A percentile compares a stretch with the other conserved stretches of the same genome.
These are phyloP conservation scores for Penicillium fuscoglaucum DNA, from an alignment of 2,329 filamentous ascomycete species.

Conservation along the genomic window DNA sequence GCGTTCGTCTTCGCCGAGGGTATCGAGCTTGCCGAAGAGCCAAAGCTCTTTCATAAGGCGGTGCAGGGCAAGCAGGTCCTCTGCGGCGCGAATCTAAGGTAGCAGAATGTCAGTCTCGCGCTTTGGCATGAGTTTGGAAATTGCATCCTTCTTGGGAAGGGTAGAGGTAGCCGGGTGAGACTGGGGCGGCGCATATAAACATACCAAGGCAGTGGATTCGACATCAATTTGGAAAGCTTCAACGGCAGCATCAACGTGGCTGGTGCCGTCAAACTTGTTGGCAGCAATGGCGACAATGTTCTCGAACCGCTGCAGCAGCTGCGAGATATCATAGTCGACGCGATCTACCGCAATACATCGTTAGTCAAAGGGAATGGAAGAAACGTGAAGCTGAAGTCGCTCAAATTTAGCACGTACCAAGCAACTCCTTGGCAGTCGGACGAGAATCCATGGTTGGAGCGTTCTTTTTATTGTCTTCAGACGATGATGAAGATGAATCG, in stretches of 20 bases:
- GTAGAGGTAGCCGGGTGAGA: no score
- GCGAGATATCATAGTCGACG: slow-evolving; percentile 47
- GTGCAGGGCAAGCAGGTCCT: slow-evolving; percentile 62
- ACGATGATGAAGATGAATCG: neutral
- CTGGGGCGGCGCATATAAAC: slow-evolving; percentile 15
- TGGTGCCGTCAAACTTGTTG: slow-evolving; percentile 43
- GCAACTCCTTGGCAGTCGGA: slow-evolving; percentile 30
- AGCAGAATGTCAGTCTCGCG: neutral
- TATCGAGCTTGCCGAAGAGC: slow-evolving; percentile 65
- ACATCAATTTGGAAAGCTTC: slow-evolving; percentile 60
- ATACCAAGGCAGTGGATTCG: slow-evolving; percentile 59
- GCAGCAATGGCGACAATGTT: slow-evolving; percentile 56
- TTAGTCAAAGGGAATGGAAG: neutral
- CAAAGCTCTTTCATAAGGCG: slow-evolving; percentile 66
- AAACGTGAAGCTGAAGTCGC: neutral
- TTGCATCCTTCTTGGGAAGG: neutral
- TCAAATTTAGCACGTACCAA: slow-evolving; percentile 22
- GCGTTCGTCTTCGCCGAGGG: slow-evolving; percentile 48
- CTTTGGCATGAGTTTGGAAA: neutral
- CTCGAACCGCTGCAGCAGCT: slow-evolving; percentile 55
- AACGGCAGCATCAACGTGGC: slow-evolving; percentile 57
- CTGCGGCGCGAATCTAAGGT: slow-evolving; percentile 57
- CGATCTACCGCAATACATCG: slow-evolving; percentile 36
- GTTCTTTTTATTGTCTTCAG: neutral
- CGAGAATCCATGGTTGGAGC: slow-evolving; percentile 36